Evolutionary conservation across 129 eudicot genomes (phyloP).

Genomic region (Escallonia rubra): DNA sequence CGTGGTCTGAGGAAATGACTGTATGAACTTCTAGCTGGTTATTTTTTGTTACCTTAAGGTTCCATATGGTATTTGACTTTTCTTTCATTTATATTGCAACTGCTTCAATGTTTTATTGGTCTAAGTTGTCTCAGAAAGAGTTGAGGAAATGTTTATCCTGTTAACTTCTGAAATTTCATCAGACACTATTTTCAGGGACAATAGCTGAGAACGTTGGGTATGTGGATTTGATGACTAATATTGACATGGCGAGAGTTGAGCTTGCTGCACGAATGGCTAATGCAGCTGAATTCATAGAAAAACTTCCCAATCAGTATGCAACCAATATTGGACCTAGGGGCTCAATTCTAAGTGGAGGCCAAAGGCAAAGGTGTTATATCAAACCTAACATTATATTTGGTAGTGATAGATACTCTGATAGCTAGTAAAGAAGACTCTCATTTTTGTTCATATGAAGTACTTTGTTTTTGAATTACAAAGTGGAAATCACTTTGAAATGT

Average conservation of each 20-base stretch:
- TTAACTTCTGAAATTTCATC: conserved; percentile 21
- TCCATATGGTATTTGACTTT: no score
- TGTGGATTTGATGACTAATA: conserved; percentile 58
- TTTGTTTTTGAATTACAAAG: no score
- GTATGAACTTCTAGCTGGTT: no score
- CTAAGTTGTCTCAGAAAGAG: no score
- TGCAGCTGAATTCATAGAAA: conserved; percentile 78
- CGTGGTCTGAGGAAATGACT: no score
- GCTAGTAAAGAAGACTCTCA: no score
- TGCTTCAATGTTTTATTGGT: no score
- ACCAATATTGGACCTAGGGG: conserved; percentile 91
- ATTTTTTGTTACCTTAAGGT: no score
- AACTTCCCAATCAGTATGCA: conserved; percentile 56
- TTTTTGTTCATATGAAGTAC: no score
- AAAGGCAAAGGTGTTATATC: conserved; percentile 73
- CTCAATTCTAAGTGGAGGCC: conserved; percentile 85
- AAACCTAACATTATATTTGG: not conserved
- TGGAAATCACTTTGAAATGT: no score
- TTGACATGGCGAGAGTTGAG: conserved; percentile 72
- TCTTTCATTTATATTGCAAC: no score
- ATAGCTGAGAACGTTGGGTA: conserved; percentile 93
- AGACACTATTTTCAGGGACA: conserved; percentile 90
- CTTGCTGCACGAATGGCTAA: conserved; percentile 78
- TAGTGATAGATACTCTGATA: no score
- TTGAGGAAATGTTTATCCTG: not conserved